Evolutionary conservation across 768 basidiomycete genomes (phyloP).

Genomic region (Mycena galericulata): DNA sequence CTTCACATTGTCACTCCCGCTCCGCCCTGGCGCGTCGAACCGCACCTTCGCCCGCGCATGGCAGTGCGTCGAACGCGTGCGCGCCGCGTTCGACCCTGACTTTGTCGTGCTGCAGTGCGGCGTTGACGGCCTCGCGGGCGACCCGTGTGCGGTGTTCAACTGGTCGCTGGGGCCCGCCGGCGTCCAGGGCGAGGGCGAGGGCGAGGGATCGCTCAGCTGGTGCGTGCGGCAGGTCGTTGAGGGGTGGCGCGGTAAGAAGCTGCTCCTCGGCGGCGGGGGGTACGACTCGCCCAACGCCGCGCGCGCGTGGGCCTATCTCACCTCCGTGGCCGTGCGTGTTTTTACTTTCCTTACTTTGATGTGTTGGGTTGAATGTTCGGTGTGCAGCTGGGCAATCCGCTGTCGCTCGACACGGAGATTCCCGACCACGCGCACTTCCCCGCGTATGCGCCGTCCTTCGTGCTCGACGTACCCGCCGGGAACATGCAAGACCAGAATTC

Average conservation of each 20-base stretch:
- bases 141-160: conserved; percentile 82
- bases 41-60: conserved; percentile 74
- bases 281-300: conserved; percentile 89
- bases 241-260: conserved; percentile 68
- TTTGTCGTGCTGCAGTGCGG: conserved; percentile 89
- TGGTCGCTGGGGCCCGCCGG: conserved; percentile 70
- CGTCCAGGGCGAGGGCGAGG: too few species aligned
- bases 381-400: conserved; percentile 63
- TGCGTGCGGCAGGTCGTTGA: conserved; percentile 64
- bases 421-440: conserved; percentile 84
- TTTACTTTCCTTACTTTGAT: background rate
- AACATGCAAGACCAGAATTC: conserved; percentile 83
- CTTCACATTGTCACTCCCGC: conserved; percentile 84
- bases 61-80: conserved; percentile 71
- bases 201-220: conserved; percentile 78
- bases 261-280: conserved; percentile 90
- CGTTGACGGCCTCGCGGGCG: conserved; percentile 87
- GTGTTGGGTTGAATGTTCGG: conserved; percentile 1
- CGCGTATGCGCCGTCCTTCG: conserved; percentile 84
- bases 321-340: conserved; percentile 78
- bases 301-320: conserved; percentile 87
- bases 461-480: conserved; percentile 78
- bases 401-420: conserved; percentile 71
- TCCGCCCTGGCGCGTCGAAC: conserved; percentile 76
- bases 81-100: conserved; percentile 75